These are phyloP conservation scores for Solanum verrucosum DNA, from an alignment of 257 asterid species.

Conservation along the genomic window DNA sequence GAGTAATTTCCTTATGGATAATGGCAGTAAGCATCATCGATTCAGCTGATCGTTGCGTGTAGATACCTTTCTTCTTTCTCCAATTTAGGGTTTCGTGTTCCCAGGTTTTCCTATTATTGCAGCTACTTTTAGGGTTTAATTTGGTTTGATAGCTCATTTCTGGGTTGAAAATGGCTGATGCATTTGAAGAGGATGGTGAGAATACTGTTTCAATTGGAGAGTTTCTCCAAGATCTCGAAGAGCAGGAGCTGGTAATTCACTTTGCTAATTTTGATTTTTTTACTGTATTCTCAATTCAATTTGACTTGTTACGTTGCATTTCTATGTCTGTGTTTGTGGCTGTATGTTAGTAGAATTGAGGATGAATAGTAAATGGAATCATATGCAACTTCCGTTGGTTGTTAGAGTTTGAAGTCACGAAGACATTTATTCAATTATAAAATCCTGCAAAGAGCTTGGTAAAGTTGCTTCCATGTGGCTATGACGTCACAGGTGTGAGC, in stretches of 20 bases:
- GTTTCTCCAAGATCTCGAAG: slow-evolving; percentile 69
- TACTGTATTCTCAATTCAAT: neutral
- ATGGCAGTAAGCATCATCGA: neutral
- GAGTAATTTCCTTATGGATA: neutral
- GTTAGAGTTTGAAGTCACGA: neutral
- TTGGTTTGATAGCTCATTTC: neutral
- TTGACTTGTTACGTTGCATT: neutral
- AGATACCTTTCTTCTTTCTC: neutral
- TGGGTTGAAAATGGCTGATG: slow-evolving; percentile 40
- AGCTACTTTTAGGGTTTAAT: neutral
- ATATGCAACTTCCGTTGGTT: neutral
- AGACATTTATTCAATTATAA: neutral
- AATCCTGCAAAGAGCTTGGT: neutral
- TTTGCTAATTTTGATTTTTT: neutral
- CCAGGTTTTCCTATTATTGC: neutral
- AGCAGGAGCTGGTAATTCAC: slow-evolving; percentile 57
- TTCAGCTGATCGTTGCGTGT: neutral
- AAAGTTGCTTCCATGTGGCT: neutral
- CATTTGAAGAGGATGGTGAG: slow-evolving; percentile 57
- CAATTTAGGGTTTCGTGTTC: neutral
- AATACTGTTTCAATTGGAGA: slow-evolving; percentile 68
- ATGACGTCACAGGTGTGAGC: neutral
- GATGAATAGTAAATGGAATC: neutral
- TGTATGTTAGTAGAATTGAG: neutral
- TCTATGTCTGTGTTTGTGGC: neutral